Evolutionary conservation across 148 eudicot species (phyloP), one percentile per base, ranked within the genome.

Genomic region (Mesembryanthemum crystallinum): DNA sequence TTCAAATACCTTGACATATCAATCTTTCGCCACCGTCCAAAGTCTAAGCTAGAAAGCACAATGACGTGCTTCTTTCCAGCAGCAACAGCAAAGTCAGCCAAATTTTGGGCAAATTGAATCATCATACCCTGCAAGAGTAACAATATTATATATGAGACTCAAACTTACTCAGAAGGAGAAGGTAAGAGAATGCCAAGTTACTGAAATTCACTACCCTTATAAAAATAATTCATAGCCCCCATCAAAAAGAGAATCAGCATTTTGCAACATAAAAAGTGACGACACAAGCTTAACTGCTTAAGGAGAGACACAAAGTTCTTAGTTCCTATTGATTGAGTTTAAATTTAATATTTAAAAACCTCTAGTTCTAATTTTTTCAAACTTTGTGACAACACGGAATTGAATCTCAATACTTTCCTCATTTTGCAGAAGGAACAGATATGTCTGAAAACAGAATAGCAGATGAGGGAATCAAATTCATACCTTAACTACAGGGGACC

Each of bases 11-110:
- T 92, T 76, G 99, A 92, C 91, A 86, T 88, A 69, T 96, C 98
- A 62, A 96, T 85, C 70, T 82, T 88, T 69, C 83, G 86, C 97
- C 98, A 96, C 51, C 86, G 87, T 63, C 91, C 86, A 83, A 96
- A 96, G 78, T 96, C 99, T 82, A 96, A 84, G 89, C 99, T 90
- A 73, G 99, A 96, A 71, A 96, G 98, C 66, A 96, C 51, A 60
- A 92, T 64, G n/a, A 91, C 84, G 82, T 96, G 92, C 86, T 93
- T 91, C 84, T 88, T 92, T 69, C 97, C 94, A 73, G 80, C 82
- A 39, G 88, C 83, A 82, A 87, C 94, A 74, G 92, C 98, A 88
- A 92, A 89, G 82, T 87, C 89, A 78, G 98, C 96, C 74, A 92
- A 69, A 72, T 91, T 89, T 81, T 85, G 90, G 18, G 99, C 99